Percentiles rank a stretch among this genome's conserved stretches.
These are phyloP conservation scores for Entoloma clypeatum DNA, from an alignment of 1,284 basidiomycete species.

Conservation along the genomic window DNA sequence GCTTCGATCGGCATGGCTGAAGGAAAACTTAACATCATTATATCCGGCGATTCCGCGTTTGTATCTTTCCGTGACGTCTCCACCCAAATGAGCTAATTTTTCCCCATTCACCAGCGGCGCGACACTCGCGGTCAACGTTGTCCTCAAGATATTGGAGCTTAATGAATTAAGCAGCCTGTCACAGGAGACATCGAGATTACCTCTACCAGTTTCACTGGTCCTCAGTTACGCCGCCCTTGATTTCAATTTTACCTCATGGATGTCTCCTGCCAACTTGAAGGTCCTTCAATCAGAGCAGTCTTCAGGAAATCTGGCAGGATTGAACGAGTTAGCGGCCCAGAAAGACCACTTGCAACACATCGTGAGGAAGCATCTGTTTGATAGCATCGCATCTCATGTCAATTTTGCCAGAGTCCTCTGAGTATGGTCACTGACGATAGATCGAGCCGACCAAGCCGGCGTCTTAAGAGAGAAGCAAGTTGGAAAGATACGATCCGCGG, in stretches of 20 bases:
- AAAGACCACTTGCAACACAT: slow-evolving; percentile 88
- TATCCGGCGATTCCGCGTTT: slow-evolving; percentile 91
- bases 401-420: slow-evolving; percentile 59
- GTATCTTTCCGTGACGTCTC: slow-evolving; percentile 26
- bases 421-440: slow-evolving; percentile 78
- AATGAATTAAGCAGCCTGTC: slow-evolving; percentile 38
- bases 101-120: slow-evolving; percentile 59
- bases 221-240: slow-evolving; percentile 83
- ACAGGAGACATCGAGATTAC: slow-evolving; percentile 37
- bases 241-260: slow-evolving; percentile 98
- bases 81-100: slow-evolving; percentile 1
- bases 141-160: slow-evolving; percentile 80
- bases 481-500: slow-evolving; percentile 56
- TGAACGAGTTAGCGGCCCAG: slow-evolving; percentile 63
- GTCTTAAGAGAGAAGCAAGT: slow-evolving; percentile 46
- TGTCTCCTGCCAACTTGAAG: slow-evolving; percentile 83
- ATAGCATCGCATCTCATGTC: background rate
- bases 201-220: slow-evolving; percentile 74
- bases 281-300: slow-evolving; percentile 83
- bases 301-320: slow-evolving; percentile 62
- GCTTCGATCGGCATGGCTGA: slow-evolving; percentile 83
- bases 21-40: slow-evolving; percentile 66
- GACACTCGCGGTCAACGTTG: slow-evolving; percentile 77
- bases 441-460: slow-evolving; percentile 40
- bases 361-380: slow-evolving; percentile 25